Percentiles rank a stretch among this genome's conserved stretches.
phyloP scores from a whole-genome alignment of 371 early-diverging fungal genomes.

The Funneliformis caledonium region DNA sequence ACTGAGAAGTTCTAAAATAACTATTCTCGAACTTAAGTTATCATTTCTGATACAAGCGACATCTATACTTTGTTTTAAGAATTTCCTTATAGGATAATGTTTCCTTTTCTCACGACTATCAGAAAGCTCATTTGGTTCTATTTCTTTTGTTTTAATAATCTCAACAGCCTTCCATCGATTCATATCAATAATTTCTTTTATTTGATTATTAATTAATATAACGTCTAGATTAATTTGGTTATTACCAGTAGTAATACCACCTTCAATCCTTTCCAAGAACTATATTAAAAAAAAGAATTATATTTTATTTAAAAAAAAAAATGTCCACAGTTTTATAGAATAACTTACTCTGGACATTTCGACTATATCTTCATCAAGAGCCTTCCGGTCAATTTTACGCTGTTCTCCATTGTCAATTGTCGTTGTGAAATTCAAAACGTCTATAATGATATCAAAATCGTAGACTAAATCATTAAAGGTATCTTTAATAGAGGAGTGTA shows the following conservation, averaged over 20 bases:
- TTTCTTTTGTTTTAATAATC: no score
- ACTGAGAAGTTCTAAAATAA: no score
- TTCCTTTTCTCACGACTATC: no score
- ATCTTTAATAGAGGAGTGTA: background rate
- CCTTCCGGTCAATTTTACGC: slow-evolving; percentile 14
- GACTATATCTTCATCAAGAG: slow-evolving; percentile 3
- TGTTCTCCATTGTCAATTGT: background rate
- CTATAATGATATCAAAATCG: slow-evolving; percentile 9
- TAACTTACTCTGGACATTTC: background rate
- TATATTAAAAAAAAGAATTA: background rate
- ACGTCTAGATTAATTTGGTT: slow-evolving; percentile 24
- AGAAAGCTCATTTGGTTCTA: no score
- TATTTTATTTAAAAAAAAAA: background rate
- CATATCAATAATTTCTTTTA: no score
- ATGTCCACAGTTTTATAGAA: no score
- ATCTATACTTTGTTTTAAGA: no score
- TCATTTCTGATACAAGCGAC: no score
- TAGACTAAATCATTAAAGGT: background rate
- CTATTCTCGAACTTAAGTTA: no score
- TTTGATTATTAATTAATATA: background rate
- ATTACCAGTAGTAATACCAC: background rate
- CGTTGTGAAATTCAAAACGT: slow-evolving; percentile 1
- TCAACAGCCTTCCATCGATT: no score
- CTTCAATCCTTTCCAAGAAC: slow-evolving; percentile 13
- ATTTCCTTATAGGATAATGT: no score